phyloP scores from a whole-genome alignment of 805 yeast genomes.

The Schizosaccharomyces osmophilus region DNA sequence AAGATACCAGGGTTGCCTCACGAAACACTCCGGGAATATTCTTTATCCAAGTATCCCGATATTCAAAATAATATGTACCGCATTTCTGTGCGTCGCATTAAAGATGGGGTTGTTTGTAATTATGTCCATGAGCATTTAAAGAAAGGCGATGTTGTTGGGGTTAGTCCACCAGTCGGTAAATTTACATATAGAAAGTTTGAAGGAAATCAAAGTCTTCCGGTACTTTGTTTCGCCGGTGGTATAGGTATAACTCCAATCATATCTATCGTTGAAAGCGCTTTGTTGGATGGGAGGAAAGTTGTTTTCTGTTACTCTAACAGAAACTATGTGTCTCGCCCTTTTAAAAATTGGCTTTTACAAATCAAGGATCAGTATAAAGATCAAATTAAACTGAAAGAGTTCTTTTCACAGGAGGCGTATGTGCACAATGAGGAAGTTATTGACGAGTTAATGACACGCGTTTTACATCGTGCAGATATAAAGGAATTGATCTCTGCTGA shows the following conservation, averaged over 20 bases:
- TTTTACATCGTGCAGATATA: not conserved
- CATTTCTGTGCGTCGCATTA: not conserved
- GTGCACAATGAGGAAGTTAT: not conserved
- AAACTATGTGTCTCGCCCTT: not conserved
- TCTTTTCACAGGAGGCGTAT: not conserved
- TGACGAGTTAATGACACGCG: not conserved
- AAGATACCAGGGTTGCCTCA: not conserved
- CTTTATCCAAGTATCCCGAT: not conserved
- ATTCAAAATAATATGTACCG: not conserved
- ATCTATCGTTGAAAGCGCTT: not conserved
- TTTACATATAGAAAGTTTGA: not conserved
- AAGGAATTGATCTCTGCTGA: not conserved
- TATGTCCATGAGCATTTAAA: not conserved
- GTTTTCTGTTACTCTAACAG: not conserved
- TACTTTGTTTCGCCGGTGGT: not conserved
- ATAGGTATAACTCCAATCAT: not conserved
- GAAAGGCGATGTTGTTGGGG: not conserved
- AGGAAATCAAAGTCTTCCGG: not conserved
- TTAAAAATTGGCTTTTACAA: not conserved
- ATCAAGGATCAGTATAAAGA: not conserved
- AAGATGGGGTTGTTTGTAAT: not conserved
- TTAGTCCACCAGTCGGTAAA: not conserved
- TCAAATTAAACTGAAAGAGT: not conserved
- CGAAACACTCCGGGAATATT: not conserved
- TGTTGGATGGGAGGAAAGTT: not conserved